Evolutionary conservation across 2,329 filamentous ascomycete species (phyloP).

Genomic region (Mycogone perniciosa): DNA sequence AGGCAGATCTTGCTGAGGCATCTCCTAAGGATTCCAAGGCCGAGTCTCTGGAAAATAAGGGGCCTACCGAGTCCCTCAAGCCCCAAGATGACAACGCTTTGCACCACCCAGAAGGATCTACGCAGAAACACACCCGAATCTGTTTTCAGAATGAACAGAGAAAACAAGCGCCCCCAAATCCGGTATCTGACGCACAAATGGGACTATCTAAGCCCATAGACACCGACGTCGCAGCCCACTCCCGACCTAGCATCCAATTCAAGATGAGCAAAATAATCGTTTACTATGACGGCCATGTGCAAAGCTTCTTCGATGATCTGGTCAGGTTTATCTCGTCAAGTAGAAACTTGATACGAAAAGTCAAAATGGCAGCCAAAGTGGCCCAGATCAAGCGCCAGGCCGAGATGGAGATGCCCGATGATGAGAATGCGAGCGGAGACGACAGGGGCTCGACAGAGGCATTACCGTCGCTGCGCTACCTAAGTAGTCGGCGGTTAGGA

Average conservation of each 20-base stretch:
- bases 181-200: conserved; percentile 8
- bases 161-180: conserved; percentile 9
- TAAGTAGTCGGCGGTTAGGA: conserved; percentile 31
- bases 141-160: conserved; percentile 1
- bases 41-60: conserved; percentile 43
- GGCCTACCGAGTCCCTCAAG: conserved; percentile 48
- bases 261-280: conserved; percentile 69
- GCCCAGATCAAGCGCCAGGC: conserved; percentile 57
- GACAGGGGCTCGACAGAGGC: conserved; percentile 23
- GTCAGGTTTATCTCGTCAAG: conserved; percentile 76
- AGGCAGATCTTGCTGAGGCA: conserved; percentile 42
- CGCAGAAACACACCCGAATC: background rate
- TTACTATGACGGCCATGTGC: conserved; percentile 86
- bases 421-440: conserved; percentile 37
- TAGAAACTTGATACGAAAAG: conserved; percentile 79
- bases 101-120: conserved; percentile 18
- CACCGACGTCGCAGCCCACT: conserved; percentile 39
- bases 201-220: conserved; percentile 38
- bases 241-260: conserved; percentile 56
- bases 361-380: conserved; percentile 74
- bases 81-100: conserved; percentile 38
- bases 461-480: conserved; percentile 35
- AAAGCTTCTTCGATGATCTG: conserved; percentile 73
- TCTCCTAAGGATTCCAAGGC: conserved; percentile 23
- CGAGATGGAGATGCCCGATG: conserved; percentile 51